Percentiles rank a stretch among this genome's conserved stretches.
Conservation (phyloP, 2,329 filamentous ascomycete species). For the Corinectria fuckeliana region DNA sequence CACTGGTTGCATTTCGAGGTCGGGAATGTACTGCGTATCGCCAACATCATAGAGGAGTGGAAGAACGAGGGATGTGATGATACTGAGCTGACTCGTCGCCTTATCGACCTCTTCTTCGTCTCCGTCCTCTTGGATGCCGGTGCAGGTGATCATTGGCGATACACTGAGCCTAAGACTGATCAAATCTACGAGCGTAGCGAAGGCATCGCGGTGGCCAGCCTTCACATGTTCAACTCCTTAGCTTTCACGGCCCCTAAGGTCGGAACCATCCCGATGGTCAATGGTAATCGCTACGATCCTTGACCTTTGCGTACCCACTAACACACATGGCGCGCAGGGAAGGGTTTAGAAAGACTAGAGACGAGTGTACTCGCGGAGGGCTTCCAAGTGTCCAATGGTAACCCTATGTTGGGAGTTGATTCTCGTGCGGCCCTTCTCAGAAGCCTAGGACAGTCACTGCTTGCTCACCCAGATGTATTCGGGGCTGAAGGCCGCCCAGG, state of each 20-base stretch:
- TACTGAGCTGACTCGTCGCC: constrained; percentile 56
- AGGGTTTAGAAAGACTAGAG: no score
- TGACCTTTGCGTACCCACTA: no score
- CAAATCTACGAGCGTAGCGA: constrained; percentile 52
- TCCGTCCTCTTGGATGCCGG: constrained; percentile 65
- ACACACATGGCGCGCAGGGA: no score
- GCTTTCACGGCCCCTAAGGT: no score
- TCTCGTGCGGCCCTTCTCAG: constrained; percentile 51
- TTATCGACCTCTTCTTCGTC: constrained; percentile 68
- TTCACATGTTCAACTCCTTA: constrained; percentile 56
- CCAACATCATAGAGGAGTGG: constrained; percentile 54
- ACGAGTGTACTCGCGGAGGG: no score
- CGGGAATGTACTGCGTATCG: constrained; percentile 57
- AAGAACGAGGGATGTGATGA: constrained; percentile 47
- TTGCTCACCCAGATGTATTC: constrained; percentile 47
- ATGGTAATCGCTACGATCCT: background rate
- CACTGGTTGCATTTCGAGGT: constrained; percentile 70
- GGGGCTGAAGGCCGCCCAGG: constrained; percentile 53
- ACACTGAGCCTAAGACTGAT: constrained; percentile 47
- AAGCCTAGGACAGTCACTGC: constrained; percentile 50
- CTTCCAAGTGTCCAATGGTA: constrained; percentile 53
- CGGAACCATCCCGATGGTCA: rapidly evolving
- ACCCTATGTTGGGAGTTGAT: constrained; percentile 53
- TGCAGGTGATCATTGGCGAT: constrained; percentile 57
- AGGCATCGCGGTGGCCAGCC: constrained; percentile 57